Conservation (phyloP, 2,329 filamentous ascomycete species). For the Alternaria consortialis region DNA sequence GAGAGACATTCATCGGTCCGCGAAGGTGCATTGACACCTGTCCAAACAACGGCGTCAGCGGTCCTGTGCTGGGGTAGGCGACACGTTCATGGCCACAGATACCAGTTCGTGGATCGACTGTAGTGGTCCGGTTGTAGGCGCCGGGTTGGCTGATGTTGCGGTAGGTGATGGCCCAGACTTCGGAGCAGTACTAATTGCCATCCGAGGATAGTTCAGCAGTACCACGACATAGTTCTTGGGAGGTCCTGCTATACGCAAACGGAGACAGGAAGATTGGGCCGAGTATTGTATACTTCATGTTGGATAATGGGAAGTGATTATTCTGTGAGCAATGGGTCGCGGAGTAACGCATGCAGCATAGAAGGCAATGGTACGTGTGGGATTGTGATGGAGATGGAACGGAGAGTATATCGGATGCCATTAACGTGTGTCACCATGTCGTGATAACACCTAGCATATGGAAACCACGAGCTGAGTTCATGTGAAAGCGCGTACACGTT, state of each 20-base stretch:
- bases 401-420: background rate
- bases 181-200: constrained; percentile 73
- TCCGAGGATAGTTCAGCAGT: constrained; percentile 45
- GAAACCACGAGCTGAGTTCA: background rate
- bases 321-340: constrained; percentile 15
- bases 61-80: constrained; percentile 67
- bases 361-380: background rate
- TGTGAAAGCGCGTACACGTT: background rate
- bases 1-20: constrained; percentile 72
- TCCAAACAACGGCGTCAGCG: constrained; percentile 72
- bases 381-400: background rate
- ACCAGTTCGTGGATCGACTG: constrained; percentile 65
- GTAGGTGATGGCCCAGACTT: constrained; percentile 74
- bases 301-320: constrained; percentile 18
- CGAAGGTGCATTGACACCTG: constrained; percentile 79
- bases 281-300: constrained; percentile 32
- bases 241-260: constrained; percentile 34
- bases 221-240: constrained; percentile 46
- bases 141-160: constrained; percentile 67
- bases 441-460: background rate
- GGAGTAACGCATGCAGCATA: background rate
- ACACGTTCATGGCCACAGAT: constrained; percentile 64
- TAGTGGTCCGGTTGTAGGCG: constrained; percentile 69
- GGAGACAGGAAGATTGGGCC: constrained; percentile 19
- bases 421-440: constrained; percentile 1